These are phyloP conservation scores for Rhododendron williamsianum DNA, from an alignment of 148 eudicot genomes.

Conservation along the genomic window DNA sequence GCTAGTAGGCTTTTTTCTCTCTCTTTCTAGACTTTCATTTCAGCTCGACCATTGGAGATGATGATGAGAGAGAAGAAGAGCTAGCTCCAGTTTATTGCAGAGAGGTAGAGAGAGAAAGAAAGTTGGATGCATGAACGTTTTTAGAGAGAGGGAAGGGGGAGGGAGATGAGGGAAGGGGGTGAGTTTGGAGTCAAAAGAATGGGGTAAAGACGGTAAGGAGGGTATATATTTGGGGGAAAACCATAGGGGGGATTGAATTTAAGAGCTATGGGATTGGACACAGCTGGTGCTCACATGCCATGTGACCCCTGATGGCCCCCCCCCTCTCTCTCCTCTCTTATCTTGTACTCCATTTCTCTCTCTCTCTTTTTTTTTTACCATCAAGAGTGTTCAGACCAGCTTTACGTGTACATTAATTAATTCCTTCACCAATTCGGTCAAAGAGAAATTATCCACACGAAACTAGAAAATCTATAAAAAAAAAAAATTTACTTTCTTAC, in stretches of 20 bases:
- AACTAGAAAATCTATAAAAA: too few relatives aligned
- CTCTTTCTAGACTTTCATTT: slow-evolving; percentile 9
- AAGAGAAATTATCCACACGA: not conserved
- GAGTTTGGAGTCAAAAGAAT: slow-evolving; percentile 35
- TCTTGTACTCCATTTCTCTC: not conserved
- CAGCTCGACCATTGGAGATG: slow-evolving; percentile 25
- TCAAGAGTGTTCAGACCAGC: not conserved
- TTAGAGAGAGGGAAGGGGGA: not conserved
- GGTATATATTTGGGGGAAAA: not conserved
- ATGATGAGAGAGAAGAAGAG: not conserved
- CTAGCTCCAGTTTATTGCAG: not conserved
- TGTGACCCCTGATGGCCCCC: slow-evolving; percentile 39
- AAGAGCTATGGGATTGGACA: slow-evolving; percentile 14
- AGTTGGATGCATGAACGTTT: not conserved
- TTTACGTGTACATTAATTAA: too few relatives aligned
- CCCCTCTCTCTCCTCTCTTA: not conserved
- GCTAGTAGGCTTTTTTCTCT: not conserved
- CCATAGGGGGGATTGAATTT: slow-evolving; percentile 8
- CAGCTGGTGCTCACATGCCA: slow-evolving; percentile 84
- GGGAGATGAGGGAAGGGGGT: not conserved
- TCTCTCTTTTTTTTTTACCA: too few relatives aligned
- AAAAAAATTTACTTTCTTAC: too few relatives aligned
- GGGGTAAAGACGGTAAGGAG: slow-evolving; percentile 25
- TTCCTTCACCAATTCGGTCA: rapidly evolving
- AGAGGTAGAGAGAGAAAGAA: not conserved